phyloP scores from a whole-genome alignment of 192 early-diverging fungal genomes.

The Oehlia diaphana region DNA sequence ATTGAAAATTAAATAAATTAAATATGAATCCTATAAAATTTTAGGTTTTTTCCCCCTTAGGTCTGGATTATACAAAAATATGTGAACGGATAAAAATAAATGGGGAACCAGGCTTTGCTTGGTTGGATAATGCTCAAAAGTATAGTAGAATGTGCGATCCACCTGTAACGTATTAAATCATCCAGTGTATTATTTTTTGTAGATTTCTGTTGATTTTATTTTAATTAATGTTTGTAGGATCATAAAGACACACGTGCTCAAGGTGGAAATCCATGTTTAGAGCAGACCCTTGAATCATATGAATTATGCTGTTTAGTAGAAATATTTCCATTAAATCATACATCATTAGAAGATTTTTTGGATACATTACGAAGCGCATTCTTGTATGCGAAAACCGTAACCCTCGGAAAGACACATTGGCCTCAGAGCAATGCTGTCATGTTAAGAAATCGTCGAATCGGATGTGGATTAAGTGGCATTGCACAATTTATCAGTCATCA shows the following conservation, averaged over 20 bases:
- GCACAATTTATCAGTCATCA: conserved; percentile 46
- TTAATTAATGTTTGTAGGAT: conserved; percentile 17
- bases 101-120: conserved; percentile 52
- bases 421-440: conserved; percentile 45
- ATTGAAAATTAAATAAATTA: too few species aligned
- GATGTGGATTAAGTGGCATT: conserved; percentile 45
- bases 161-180: conserved; percentile 17
- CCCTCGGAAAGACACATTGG: conserved; percentile 48
- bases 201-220: neutral
- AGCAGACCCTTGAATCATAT: conserved; percentile 49
- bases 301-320: conserved; percentile 53
- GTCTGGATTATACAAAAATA: conserved; percentile 44
- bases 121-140: conserved; percentile 45
- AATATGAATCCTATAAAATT: neutral
- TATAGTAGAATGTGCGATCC: conserved; percentile 43
- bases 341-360: conserved; percentile 37
- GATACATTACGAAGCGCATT: conserved; percentile 48
- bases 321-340: conserved; percentile 45
- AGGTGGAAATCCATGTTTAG: conserved; percentile 51
- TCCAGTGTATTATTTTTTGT: neutral
- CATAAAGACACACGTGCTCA: conserved; percentile 36
- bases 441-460: conserved; percentile 51
- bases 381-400: conserved; percentile 52
- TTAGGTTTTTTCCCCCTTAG: conserved; percentile 40
- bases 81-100: conserved; percentile 37